Percentiles rank a stretch among this genome's conserved stretches.
These are phyloP conservation scores for Metschnikowia henanensis DNA, from an alignment of 805 yeast species.

Conservation along the genomic window DNA sequence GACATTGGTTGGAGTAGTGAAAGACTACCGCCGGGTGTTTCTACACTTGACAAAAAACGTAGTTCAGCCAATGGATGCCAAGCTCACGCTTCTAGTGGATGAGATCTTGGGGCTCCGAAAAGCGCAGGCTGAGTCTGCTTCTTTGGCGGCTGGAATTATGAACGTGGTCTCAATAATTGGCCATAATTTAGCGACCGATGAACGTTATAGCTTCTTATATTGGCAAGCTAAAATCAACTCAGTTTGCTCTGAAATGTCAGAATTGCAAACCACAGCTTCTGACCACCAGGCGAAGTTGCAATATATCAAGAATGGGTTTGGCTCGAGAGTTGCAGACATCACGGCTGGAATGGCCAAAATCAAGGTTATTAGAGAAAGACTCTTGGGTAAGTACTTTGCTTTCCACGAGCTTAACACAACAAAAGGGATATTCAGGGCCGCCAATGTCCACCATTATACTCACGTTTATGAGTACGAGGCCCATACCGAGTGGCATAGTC, in stretches of 20 bases:
- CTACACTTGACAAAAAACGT: background rate
- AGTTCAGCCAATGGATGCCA: background rate
- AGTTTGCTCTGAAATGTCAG: too few species aligned
- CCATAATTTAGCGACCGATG: too few species aligned
- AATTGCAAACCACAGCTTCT: too few species aligned
- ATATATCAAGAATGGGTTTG: background rate
- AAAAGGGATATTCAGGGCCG: too few species aligned
- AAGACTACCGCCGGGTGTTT: conserved; percentile 1
- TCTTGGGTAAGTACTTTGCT: background rate
- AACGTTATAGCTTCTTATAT: too few species aligned
- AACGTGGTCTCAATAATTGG: too few species aligned
- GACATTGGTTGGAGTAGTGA: background rate
- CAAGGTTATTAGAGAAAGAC: background rate
- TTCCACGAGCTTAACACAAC: too few species aligned
- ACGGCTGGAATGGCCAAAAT: background rate
- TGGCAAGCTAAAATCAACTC: too few species aligned
- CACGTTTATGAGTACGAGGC: background rate
- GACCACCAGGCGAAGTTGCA: too few species aligned
- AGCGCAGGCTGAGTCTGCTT: background rate
- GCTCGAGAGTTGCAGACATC: background rate
- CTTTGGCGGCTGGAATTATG: too few species aligned
- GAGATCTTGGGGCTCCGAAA: background rate
- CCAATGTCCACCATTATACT: background rate
- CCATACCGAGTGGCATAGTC: background rate
- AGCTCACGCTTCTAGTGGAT: background rate